Base-by-base conservation (phyloP, 2,329 filamentous ascomycete genomes). In the Capronia coronata region DNA sequence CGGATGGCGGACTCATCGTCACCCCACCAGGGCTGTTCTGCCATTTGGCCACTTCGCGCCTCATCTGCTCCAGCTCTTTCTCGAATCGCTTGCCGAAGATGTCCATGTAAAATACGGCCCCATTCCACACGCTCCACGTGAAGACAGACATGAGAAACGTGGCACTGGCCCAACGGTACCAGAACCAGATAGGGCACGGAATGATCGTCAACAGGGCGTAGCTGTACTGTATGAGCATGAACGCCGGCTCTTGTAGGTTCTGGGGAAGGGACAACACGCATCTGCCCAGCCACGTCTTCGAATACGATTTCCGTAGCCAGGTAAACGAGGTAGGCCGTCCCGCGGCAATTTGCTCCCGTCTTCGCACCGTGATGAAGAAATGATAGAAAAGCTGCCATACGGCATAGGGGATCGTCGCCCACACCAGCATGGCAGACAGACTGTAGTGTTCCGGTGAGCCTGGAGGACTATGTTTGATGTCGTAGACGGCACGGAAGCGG, bases 41-140 rank as follows among this genome's bases (percentile, higher is more conserved):
- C 87, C 88, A 94, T 65, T 88, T 91, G 39, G 83, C 79, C 7
- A 98, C 89, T 63, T 98, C 93, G 48, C 80, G 80, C 69, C 86
- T 90, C 71, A 98, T 78, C 45, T 84, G 78, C 65, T 98, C 90
- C 10, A 98, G 75, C 67, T 98, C 93, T 64, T 91, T 95, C 73
- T 98, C 88, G 75, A 98, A 97, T 2, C 90, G 82, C 62, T 87
- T 94, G 46, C 94, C 93, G 65, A 97, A 98, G 1, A 97, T 87
- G 62, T 98, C 93, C 63, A 98, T 97, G 69, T 98, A 98, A 68
- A 86, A 98, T 0, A 90, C 97, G 14, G 93, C 88, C 25, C 93
- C 93, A 61, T 98, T 98, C 72, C 96, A 94, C 48, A 96, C 85
- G 60, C 87, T 94, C 89, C 90, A 96, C 37, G 81, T 76, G 64